phyloP scores from a whole-genome alignment of 129 eudicot genomes.

The Tagetes erecta region DNA sequence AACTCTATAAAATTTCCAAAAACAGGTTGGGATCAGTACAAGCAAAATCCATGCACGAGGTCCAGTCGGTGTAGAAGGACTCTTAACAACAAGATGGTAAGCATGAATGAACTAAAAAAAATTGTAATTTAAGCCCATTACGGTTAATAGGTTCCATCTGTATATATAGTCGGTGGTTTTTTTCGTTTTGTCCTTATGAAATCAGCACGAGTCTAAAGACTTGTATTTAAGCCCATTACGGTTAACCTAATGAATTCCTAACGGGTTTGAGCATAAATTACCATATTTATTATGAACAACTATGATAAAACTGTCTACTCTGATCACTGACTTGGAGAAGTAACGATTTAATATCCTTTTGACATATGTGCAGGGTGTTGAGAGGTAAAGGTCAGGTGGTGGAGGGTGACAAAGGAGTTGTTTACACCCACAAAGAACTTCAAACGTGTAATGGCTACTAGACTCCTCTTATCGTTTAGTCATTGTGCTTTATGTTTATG shows the following conservation, averaged over 20 bases:
- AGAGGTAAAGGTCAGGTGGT: constrained; percentile 90
- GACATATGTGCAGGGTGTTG: constrained; percentile 51
- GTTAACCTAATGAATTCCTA: no score
- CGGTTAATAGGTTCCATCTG: neutral
- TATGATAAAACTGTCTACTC: neutral
- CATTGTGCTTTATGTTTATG: no score
- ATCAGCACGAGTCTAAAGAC: neutral
- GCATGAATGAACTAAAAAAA: constrained; percentile 6
- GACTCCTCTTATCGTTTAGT: neutral
- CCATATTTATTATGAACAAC: neutral
- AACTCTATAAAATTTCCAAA: neutral
- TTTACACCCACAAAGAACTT: constrained; percentile 75
- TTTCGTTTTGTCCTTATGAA: neutral
- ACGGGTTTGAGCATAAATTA: neutral
- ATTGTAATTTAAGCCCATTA: neutral
- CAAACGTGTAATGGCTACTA: constrained; percentile 25
- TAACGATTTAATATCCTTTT: constrained; percentile 22
- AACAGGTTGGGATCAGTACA: constrained; percentile 93
- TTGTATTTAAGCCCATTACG: no score
- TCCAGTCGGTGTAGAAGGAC: constrained; percentile 42
- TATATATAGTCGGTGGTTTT: neutral
- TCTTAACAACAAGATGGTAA: constrained; percentile 85
- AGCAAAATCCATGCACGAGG: constrained; percentile 96
- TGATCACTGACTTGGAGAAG: neutral
- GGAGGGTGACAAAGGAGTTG: constrained; percentile 67